phyloP scores from a whole-genome alignment of 192 early-diverging fungal genomes.

The Piromyces finnis region DNA sequence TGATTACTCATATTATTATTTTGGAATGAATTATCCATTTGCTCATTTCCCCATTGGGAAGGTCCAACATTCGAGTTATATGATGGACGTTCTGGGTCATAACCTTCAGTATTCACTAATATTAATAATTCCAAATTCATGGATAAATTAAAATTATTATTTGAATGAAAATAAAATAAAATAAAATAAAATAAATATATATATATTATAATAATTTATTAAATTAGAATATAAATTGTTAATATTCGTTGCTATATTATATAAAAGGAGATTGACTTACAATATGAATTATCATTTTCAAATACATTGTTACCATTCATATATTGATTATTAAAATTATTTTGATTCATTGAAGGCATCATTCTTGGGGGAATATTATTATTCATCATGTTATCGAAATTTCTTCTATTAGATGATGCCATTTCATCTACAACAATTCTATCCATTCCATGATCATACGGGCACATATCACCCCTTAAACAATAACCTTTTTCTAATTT shows the following conservation, averaged over 20 bases:
- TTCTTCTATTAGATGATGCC: background rate
- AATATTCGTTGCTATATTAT: too few relatives aligned
- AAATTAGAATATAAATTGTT: too few relatives aligned
- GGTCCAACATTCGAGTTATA: background rate
- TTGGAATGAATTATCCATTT: too few relatives aligned
- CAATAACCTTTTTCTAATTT: slow-evolving; percentile 56
- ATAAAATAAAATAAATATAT: too few relatives aligned
- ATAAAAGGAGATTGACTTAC: background rate
- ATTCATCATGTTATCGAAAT: background rate
- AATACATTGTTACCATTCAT: background rate
- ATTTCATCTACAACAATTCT: slow-evolving; percentile 46
- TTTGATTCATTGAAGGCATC: background rate
- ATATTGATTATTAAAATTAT: background rate
- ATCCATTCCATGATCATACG: slow-evolving; percentile 55
- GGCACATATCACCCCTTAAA: slow-evolving; percentile 61
- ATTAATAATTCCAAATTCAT: too few relatives aligned
- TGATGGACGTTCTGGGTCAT: background rate
- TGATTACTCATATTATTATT: background rate
- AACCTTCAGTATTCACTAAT: background rate
- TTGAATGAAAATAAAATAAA: too few relatives aligned
- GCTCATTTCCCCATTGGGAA: background rate
- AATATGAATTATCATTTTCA: background rate
- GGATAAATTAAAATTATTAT: too few relatives aligned
- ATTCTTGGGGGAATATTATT: background rate
- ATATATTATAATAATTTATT: too few relatives aligned